A percentile compares a stretch with the other conserved stretches of the same genome.
Conservation (phyloP, 768 basidiomycete species). For the Dentipellis sp. region DNA sequence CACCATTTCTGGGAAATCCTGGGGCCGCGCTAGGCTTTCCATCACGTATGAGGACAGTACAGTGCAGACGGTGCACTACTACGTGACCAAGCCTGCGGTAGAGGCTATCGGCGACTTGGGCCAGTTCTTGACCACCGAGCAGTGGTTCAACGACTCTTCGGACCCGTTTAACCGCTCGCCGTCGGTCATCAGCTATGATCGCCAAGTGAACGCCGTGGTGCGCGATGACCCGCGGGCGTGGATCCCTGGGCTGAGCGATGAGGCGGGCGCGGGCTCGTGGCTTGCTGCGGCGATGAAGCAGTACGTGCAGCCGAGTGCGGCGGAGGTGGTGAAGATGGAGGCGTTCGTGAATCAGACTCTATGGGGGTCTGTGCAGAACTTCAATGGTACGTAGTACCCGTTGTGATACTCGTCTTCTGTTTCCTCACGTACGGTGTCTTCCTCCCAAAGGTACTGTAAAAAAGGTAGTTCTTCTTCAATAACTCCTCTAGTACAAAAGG, state of each 20-base stretch:
- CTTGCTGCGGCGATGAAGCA: slow-evolving; percentile 49
- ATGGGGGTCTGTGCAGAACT: slow-evolving; percentile 43
- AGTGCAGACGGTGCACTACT: slow-evolving; percentile 44
- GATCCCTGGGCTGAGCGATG: slow-evolving; percentile 53
- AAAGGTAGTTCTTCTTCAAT: neutral
- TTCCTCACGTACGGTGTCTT: neutral
- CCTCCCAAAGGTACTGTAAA: neutral
- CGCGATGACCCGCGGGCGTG: slow-evolving; percentile 44
- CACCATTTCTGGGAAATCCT: slow-evolving; percentile 32
- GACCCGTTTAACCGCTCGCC: slow-evolving; percentile 48
- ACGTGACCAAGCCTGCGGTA: slow-evolving; percentile 37
- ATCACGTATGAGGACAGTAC: slow-evolving; percentile 42
- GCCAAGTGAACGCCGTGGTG: slow-evolving; percentile 39
- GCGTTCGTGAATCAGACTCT: slow-evolving; percentile 36
- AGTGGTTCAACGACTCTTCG: slow-evolving; percentile 40
- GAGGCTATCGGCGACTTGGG: slow-evolving; percentile 39
- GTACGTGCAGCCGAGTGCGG: slow-evolving; percentile 41
- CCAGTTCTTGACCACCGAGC: slow-evolving; percentile 42
- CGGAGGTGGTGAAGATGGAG: slow-evolving; percentile 45
- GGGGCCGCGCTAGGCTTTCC: slow-evolving; percentile 41
- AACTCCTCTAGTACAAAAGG: neutral
- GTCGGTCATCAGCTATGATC: slow-evolving; percentile 45
- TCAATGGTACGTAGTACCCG: slow-evolving; percentile 28
- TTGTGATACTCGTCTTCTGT: neutral
- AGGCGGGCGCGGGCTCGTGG: slow-evolving; percentile 54